Base-by-base conservation (phyloP, 805 yeast genomes). In the Ogataea wickerhamii region DNA sequence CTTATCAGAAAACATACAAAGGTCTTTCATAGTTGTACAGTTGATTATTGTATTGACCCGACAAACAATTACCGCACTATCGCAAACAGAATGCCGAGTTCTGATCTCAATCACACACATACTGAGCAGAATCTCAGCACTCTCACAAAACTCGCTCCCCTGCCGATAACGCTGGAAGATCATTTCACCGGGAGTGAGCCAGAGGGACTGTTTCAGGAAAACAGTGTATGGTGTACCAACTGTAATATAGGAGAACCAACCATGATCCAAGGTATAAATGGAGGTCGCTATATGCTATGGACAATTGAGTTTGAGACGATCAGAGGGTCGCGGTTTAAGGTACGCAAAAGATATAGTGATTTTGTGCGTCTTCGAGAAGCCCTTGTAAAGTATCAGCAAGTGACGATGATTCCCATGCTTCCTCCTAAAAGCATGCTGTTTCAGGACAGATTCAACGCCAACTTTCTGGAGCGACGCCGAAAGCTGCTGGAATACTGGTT, bases 291-390 rank as follows among this genome's bases (percentile, higher is more conserved):
- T 36, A 41, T 54, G 2, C 38, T 56, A 8, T 62, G 64, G 64
- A 50, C 52, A 4, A 36, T 56, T 33, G 51, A 48, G 31, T 45
- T 58, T 18, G 55, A 51, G 26, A 54, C 64, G 2, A 17, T 29
- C 2, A 42, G 52, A 13, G 60, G 63, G 2, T 61, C 73, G 4
- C 64, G 63, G 41, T 67, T 82, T 14, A 55, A 61, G 31, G 50
- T 77, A 4, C 73, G 76, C 53, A 76, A 74, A 53, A 56, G 95
- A 26, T 86, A 82, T 57, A 72, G 77, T 24, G 91, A 85, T 31
- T 74, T 86, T 43, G 79, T 61, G 27, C 44, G 41, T 22, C 65
- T 86, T 24, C 66, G 81, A 18, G 49, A 49, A 1, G 43, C 48
- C 4, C 55, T 82, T 16, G 52, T 28, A 3, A 61, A 56, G 22